Evolutionary conservation across 352 stramenopile genomes (phyloP), one percentile per base, ranked within the genome.

Genomic region (Pythium dissimile): DNA sequence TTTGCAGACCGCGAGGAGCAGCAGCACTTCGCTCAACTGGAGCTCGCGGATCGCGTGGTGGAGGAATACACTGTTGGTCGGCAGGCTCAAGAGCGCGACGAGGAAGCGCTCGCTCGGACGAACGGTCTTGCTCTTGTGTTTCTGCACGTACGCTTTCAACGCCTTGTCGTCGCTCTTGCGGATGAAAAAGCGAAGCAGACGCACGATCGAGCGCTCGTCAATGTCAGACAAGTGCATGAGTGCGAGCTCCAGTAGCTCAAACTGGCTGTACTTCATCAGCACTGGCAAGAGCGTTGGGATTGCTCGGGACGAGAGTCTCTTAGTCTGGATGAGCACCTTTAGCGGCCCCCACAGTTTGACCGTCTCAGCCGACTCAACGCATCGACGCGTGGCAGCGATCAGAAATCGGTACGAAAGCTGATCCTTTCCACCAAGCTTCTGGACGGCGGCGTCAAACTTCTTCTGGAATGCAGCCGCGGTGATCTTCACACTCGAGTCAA

Each of bases 101-200:
- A 77, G 31, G 28, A 86, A 88, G 11, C 77, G 75, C 52, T 89
- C 75, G 43, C 64, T 73, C 15, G 66, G 54, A 20, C 30, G 61
- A 47, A 66, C 34, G 60, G 20, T 23, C 44, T 78, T 74, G 20
- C 59, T 20, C 32, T 72, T 71, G 39, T 68, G 31, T 32, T 55
- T 79, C n/a, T 60, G 46, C 9, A 63, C 54, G 34, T 75, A 87
- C 44, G 59, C 15, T 1, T 63, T 54, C n/a, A 87, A 71, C 28
- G 47, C 31, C 26, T 64, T 51, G 61, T 71, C 65, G 18, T 70
- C 67, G 54, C 67, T 71, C 56, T 85, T 80, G 50, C 73, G 72
- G 60, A 94, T 75, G 64, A 92, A 89, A 56, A 86, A 92, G 57
- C 86, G 82, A 13, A 88, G 55, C 43, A 94, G 53, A 16, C 72